Conservation (phyloP, 192 early-diverging fungal genomes). For the Endogone sp. region DNA sequence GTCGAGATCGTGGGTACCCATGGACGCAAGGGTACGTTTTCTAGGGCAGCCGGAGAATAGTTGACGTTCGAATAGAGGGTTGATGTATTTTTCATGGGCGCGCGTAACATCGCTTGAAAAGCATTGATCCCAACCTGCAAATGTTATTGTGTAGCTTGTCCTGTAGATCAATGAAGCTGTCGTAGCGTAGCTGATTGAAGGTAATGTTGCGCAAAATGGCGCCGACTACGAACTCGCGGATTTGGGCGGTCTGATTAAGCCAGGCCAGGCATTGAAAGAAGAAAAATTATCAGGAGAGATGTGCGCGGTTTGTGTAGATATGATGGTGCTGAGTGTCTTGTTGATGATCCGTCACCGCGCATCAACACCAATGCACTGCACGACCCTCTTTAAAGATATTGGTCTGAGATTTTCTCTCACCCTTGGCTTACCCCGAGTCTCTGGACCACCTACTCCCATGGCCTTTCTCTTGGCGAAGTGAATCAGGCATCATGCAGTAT, state of each 20-base stretch:
- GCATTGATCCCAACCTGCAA: slow-evolving; percentile 59
- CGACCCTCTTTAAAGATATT: too few species aligned
- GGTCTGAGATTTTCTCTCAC: too few species aligned
- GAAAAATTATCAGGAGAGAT: not conserved
- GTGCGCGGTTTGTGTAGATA: too few species aligned
- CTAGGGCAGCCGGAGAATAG: slow-evolving; percentile 29
- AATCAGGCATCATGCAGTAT: not conserved
- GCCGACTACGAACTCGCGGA: slow-evolving; percentile 85
- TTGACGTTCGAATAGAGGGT: not conserved
- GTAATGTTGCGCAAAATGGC: slow-evolving; percentile 86
- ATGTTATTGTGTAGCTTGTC: slow-evolving; percentile 99
- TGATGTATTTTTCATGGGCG: not conserved
- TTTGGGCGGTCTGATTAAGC: slow-evolving; percentile 73
- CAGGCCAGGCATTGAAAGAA: too few species aligned
- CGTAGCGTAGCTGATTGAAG: slow-evolving; percentile 80
- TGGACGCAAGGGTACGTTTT: slow-evolving; percentile 91
- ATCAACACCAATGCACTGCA: slow-evolving; percentile 8
- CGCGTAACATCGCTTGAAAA: too few species aligned
- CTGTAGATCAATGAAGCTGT: slow-evolving; percentile 97
- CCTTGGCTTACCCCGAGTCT: too few species aligned
- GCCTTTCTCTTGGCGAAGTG: too few species aligned
- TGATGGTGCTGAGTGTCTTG: too few species aligned
- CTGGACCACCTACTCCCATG: not conserved
- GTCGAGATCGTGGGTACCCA: slow-evolving; percentile 98
- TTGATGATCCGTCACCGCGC: too few species aligned